These are phyloP conservation scores for Biscogniauxia mediterranea DNA, from an alignment of 2,329 filamentous ascomycete genomes.

Conservation along the genomic window DNA sequence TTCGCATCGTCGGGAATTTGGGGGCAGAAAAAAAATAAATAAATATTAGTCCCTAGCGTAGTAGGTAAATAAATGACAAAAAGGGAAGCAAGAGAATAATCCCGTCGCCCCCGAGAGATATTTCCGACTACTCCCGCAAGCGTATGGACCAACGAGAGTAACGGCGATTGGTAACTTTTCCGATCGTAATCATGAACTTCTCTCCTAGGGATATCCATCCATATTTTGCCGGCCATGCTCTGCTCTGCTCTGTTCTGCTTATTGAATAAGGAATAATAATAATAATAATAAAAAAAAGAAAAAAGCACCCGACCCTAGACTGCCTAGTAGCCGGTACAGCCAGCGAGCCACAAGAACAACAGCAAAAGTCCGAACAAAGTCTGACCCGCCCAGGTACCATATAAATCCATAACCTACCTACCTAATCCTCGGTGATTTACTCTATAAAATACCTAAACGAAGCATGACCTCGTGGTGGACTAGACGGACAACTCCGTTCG, in stretches of 20 bases:
- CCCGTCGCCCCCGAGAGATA: not conserved
- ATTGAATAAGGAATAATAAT: too few relatives aligned
- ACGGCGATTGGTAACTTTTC: not conserved
- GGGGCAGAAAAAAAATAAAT: constrained; percentile 1
- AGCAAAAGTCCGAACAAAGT: not conserved
- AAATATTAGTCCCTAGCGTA: not conserved
- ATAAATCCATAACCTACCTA: too few relatives aligned
- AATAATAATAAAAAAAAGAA: not conserved
- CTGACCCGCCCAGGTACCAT: not conserved
- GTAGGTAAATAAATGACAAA: not conserved
- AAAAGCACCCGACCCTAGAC: not conserved
- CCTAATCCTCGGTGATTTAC: not conserved
- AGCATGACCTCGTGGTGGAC: not conserved
- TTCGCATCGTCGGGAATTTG: constrained; percentile 14
- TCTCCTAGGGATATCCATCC: too few relatives aligned
- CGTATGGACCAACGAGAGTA: not conserved
- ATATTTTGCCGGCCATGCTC: too few relatives aligned
- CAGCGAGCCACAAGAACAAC: not conserved
- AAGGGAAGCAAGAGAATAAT: not conserved
- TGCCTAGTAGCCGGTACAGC: not conserved
- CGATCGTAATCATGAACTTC: not conserved
- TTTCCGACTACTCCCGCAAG: not conserved
- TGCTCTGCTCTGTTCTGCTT: too few relatives aligned
- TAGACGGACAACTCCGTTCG: not conserved
- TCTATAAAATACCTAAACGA: not conserved